Conservation (phyloP, 768 basidiomycete species). For the Termitomyces eurrhizus region DNA sequence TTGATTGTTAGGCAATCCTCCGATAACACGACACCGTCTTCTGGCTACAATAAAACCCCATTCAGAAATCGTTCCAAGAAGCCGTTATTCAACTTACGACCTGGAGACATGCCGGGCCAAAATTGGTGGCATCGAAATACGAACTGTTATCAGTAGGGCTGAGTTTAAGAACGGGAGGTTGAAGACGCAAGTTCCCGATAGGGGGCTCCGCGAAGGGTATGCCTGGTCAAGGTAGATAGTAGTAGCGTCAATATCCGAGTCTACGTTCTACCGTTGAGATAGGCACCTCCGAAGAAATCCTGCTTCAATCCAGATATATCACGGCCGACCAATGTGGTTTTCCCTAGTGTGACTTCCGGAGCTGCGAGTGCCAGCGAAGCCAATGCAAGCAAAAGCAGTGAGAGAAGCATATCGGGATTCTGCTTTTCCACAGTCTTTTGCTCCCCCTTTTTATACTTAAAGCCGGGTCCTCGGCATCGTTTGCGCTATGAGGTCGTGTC, state of each 20-base stretch:
- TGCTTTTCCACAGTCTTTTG: neutral
- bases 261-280: neutral
- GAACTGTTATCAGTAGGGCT: constrained; percentile 32
- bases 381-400: constrained; percentile 3
- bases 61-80: neutral
- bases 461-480: neutral
- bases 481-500: neutral
- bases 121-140: constrained; percentile 41
- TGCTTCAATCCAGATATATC: constrained; percentile 30
- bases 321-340: constrained; percentile 34
- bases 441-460: neutral
- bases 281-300: constrained; percentile 45
- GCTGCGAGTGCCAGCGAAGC: constrained; percentile 17
- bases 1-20: constrained; percentile 63
- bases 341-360: constrained; percentile 35
- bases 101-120: constrained; percentile 42
- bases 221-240: constrained; percentile 24
- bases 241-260: neutral
- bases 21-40: constrained; percentile 24
- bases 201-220: constrained; percentile 57
- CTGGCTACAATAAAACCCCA: neutral
- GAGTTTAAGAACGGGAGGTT: constrained; percentile 19
- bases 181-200: constrained; percentile 41
- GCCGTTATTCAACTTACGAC: constrained; percentile 20
- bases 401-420: neutral